Evolutionary conservation across 768 basidiomycete genomes (phyloP), one percentile per base, ranked within the genome.

Genomic region (Terana coerulea): DNA sequence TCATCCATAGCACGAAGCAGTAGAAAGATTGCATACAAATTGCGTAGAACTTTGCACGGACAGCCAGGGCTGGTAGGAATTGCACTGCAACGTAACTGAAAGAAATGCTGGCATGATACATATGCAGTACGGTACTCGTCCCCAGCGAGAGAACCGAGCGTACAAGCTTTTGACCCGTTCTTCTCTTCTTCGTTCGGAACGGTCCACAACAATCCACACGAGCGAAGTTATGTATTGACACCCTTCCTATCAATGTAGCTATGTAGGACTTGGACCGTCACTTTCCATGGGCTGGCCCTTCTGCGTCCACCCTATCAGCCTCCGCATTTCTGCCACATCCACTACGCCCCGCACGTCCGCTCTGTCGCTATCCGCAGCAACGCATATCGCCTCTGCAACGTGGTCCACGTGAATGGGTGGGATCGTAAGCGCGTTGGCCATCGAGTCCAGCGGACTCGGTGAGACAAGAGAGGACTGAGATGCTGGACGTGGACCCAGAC

Each of bases 341-440:
- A 92, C 71, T 19, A 85, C 79, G 36, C 89, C 91, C 47, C 63
- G 65, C 41, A 91, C 70, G 36, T 75, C 74, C 28, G 47, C 12
- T 9, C 69, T 72, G 42, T 63, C 61, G 31, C 70, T 69, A 60
- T 83, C 77, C 51, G 85, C 72, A 30, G 79, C 77, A 17, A 84
- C 75, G 53, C 87, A 83, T 6, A 92, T 78, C 0, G 93, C 91
- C 59, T 86, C 81, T 2, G 88, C 97, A 39, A 98, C 92, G 55
- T 94, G 91, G 60, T 99, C 97, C 19, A 98, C 93, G 62, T 98
- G 95, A 36, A 98, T 82, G 1, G 97, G 95, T 26, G 88, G 91
- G 49, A 87, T 85, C n/a, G 79, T 76, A 45, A 98, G 69, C 15
- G 88, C 83, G 54, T 88, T 88, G 6, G 91, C 88, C 30, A 94